These are phyloP conservation scores for Penicillium sp. DNA, from an alignment of 2,329 filamentous ascomycete genomes.

Conservation along the genomic window DNA sequence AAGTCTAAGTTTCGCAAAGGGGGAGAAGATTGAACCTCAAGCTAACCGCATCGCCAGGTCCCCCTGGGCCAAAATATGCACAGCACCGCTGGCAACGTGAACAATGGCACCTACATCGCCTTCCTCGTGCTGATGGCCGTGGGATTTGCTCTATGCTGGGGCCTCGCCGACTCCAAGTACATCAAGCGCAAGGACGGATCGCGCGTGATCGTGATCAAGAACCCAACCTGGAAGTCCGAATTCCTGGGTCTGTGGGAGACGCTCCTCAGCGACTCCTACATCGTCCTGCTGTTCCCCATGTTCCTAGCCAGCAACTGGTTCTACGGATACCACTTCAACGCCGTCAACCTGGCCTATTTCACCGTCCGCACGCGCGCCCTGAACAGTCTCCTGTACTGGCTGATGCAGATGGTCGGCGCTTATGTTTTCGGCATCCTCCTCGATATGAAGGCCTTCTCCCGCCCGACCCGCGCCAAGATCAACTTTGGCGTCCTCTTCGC, in stretches of 20 bases:
- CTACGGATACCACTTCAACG: constrained; percentile 79
- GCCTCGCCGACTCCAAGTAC: constrained; percentile 71
- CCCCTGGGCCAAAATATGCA: constrained; percentile 54
- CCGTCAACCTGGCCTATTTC: constrained; percentile 72
- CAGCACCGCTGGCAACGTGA: constrained; percentile 44
- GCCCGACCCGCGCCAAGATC: constrained; percentile 69
- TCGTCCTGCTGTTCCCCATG: constrained; percentile 78
- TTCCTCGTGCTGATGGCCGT: constrained; percentile 82
- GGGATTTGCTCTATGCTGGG: constrained; percentile 71
- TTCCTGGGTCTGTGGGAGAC: constrained; percentile 76
- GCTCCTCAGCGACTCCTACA: constrained; percentile 70
- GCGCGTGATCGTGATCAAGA: constrained; percentile 84
- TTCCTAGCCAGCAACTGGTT: constrained; percentile 82
- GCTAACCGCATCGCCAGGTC: constrained; percentile 31
- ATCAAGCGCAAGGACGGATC: constrained; percentile 78
- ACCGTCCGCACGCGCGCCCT: constrained; percentile 75
- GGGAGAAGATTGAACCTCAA: neutral
- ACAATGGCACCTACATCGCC: constrained; percentile 82
- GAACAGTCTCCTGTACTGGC: constrained; percentile 80
- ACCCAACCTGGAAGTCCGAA: constrained; percentile 84
- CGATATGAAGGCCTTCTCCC: constrained; percentile 63
- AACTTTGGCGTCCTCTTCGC: constrained; percentile 66
- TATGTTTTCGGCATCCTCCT: constrained; percentile 72
- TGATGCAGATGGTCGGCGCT: constrained; percentile 77
- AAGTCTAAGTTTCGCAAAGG: constrained; percentile 32